phyloP scores from a whole-genome alignment of 2,329 filamentous ascomycete genomes.

The Lachnellula occidentalis region DNA sequence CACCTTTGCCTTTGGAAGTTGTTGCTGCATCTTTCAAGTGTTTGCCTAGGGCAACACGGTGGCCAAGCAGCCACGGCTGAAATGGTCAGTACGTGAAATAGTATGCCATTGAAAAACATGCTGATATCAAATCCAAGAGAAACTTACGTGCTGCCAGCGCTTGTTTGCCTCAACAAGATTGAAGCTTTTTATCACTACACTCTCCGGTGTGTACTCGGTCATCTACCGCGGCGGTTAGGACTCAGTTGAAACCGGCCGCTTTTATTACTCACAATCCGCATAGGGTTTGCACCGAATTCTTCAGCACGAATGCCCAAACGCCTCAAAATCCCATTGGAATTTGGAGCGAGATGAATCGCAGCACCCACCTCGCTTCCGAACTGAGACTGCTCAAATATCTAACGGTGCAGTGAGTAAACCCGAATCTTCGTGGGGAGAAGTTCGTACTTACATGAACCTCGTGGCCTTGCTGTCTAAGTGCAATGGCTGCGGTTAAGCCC shows the following conservation, averaged over 20 bases:
- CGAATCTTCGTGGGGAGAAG: background rate
- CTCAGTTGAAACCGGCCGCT: no score
- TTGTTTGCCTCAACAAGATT: slow-evolving; percentile 29
- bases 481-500: slow-evolving; percentile 47
- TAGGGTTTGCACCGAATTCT: slow-evolving; percentile 32
- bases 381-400: slow-evolving; percentile 51
- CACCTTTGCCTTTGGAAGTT: slow-evolving; percentile 31
- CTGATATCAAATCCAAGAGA: background rate
- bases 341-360: slow-evolving; percentile 58
- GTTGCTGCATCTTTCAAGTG: slow-evolving; percentile 44
- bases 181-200: background rate
- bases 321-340: slow-evolving; percentile 51
- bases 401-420: background rate
- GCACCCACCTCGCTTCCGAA: slow-evolving; percentile 53
- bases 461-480: slow-evolving; percentile 22
- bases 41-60: slow-evolving; percentile 49
- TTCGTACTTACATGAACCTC: slow-evolving; percentile 12
- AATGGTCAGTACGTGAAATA: background rate
- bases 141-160: slow-evolving; percentile 40
- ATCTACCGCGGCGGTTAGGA: slow-evolving; percentile 18
- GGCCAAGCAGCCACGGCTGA: slow-evolving; percentile 44
- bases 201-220: slow-evolving; percentile 23
- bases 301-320: slow-evolving; percentile 39
- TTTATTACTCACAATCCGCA: background rate
- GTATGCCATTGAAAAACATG: no score